These are phyloP conservation scores for Dissophora globulifera DNA, from an alignment of 192 early-diverging fungal species.

Conservation along the genomic window DNA sequence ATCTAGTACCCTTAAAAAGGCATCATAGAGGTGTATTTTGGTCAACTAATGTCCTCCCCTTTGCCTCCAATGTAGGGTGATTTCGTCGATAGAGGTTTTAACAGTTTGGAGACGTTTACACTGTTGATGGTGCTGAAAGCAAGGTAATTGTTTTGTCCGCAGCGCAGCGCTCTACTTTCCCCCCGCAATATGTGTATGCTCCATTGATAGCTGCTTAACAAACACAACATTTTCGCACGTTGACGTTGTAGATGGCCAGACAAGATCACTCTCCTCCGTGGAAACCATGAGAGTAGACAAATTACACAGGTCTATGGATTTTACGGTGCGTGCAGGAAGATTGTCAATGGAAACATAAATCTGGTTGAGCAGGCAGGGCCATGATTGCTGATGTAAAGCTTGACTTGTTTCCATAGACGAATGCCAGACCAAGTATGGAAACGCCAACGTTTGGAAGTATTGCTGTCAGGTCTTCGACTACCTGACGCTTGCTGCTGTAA, in stretches of 20 bases:
- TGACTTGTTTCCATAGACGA: slow-evolving; percentile 74
- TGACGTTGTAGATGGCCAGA: slow-evolving; percentile 86
- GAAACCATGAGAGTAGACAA: slow-evolving; percentile 97
- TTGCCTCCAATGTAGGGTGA: slow-evolving; percentile 74
- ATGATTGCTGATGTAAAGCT: too few relatives aligned
- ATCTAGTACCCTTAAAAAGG: too few relatives aligned
- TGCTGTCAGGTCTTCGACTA: slow-evolving; percentile 96
- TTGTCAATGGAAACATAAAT: background rate
- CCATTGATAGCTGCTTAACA: too few relatives aligned
- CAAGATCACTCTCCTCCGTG: slow-evolving; percentile 93
- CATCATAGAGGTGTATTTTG: too few relatives aligned
- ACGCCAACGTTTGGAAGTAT: slow-evolving; percentile 96
- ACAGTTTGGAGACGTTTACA: slow-evolving; percentile 96
- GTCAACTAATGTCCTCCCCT: background rate
- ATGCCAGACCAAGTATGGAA: slow-evolving; percentile 94
- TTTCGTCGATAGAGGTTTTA: slow-evolving; percentile 98
- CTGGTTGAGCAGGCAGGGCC: background rate
- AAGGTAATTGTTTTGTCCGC: slow-evolving; percentile 64
- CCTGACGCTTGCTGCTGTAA: slow-evolving; percentile 88
- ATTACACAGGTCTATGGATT: slow-evolving; percentile 98
- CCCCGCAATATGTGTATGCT: too few relatives aligned
- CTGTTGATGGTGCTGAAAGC: slow-evolving; percentile 93
- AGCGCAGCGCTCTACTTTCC: too few relatives aligned
- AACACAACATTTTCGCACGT: too few relatives aligned
- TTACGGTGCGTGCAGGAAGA: slow-evolving; percentile 64